Conservation (phyloP, 805 yeast genomes). For the Ogataea zsoltii region DNA sequence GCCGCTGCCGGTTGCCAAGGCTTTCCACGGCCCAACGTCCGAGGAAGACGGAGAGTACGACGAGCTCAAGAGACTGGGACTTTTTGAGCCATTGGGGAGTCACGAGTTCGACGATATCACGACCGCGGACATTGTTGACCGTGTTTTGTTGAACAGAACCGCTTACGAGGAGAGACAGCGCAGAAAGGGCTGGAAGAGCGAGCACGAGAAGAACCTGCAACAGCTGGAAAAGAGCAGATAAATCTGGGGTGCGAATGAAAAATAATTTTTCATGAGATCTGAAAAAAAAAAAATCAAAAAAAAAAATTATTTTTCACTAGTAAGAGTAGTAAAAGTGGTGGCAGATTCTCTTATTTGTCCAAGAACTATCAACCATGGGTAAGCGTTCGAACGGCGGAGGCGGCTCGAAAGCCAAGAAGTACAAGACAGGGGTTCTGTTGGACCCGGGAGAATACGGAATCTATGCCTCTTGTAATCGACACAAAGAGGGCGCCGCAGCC, state of each 20-base stretch:
- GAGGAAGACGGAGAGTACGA: conserved; percentile 35
- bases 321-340: no score
- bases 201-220: conserved; percentile 39
- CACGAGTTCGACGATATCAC: conserved; percentile 68
- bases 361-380: no score
- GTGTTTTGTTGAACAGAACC: conserved; percentile 69
- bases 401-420: conserved; percentile 34
- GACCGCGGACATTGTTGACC: conserved; percentile 67
- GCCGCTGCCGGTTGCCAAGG: conserved; percentile 35
- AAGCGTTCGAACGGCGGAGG: conserved; percentile 25
- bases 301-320: no score
- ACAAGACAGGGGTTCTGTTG: conserved; percentile 48
- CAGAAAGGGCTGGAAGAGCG: conserved; percentile 81
- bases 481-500: conserved; percentile 75
- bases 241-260: no score
- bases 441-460: conserved; percentile 89
- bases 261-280: no score
- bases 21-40: conserved; percentile 62
- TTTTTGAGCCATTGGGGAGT: conserved; percentile 44
- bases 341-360: no score
- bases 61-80: conserved; percentile 29
- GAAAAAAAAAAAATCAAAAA: no score
- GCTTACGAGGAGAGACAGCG: conserved; percentile 85
- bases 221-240: conserved; percentile 8
- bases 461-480: conserved; percentile 85